Conservation (phyloP, 1,284 basidiomycete genomes). For the Austroboletus olivaceoglutinosus region DNA sequence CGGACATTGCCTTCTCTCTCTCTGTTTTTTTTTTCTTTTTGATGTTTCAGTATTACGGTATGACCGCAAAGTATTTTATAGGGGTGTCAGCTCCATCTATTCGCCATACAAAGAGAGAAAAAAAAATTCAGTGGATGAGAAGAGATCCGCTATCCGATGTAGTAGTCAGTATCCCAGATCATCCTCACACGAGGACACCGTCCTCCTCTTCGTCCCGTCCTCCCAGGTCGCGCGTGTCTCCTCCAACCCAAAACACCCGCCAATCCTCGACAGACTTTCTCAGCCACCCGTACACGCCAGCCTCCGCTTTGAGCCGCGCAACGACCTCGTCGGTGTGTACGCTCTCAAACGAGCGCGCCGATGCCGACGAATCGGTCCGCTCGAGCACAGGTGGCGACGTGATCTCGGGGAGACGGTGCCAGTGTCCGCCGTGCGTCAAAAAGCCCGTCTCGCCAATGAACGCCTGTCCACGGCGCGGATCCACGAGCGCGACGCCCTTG, state of each 20-base stretch:
- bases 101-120: not conserved
- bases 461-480: constrained; percentile 52
- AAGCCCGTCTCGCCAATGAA: constrained; percentile 67
- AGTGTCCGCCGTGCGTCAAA: constrained; percentile 64
- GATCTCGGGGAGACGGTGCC: constrained; percentile 53
- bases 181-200: constrained; percentile 26
- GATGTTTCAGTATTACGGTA: constrained; percentile 19
- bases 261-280: constrained; percentile 67
- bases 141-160: not conserved
- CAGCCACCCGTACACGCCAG: constrained; percentile 73
- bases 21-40: constrained; percentile 3
- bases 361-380: constrained; percentile 44
- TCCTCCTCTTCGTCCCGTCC: constrained; percentile 22
- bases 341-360: constrained; percentile 46
- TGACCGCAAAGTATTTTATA: constrained; percentile 17
- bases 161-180: not conserved
- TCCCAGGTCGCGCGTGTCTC: constrained; percentile 37
- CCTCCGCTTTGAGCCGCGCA: constrained; percentile 46
- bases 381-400: constrained; percentile 28
- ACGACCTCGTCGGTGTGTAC: constrained; percentile 51
- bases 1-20: not conserved
- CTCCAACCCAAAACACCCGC: constrained; percentile 77
- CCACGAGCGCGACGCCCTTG: constrained; percentile 47
- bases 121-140: not conserved
- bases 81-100: constrained; percentile 4